Evolutionary conservation across 2,329 filamentous ascomycete species (phyloP), one percentile per base, ranked within the genome.

Genomic region (Fusarium nanum): DNA sequence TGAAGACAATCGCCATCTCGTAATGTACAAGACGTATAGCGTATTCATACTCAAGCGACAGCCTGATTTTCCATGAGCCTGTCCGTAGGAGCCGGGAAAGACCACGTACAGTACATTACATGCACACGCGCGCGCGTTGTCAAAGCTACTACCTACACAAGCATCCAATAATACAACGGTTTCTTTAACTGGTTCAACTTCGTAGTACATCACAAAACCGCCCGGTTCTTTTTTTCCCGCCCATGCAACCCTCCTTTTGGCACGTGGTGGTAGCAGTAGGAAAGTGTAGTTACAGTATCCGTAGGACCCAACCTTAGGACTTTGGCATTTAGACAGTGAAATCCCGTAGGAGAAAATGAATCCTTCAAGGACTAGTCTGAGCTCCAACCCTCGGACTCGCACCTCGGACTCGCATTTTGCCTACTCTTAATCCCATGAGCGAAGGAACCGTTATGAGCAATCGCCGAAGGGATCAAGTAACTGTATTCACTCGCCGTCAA

Each of bases 231-330:
- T 41, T 41, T 47, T 50, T 41, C 32, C 47, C 48, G 49, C 34
- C 49, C 62, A 67, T 66, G 63, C 48, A 66, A 55, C 55, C 61
- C 61, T 46, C 61, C 55, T 41, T n/a, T 53, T 54, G 49, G 63
- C 63, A 66, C 63, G 48, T 66, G 61, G 55, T 48, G 30, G 63
- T 60, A 60, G 18, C 18, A 42, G 56, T 57, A 41, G 25, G 30
- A 34, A 44, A 59, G 34, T 37, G n/a, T n/a, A 37, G 34, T 37
- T 32, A 32, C 30, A 25, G 34, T 23, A 37, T 59, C 42, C 47
- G 30, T 50, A 49, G 56, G 56, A 53, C 27, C 41, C 22, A 27
- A 30, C 30, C 30, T 47, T 34, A 13, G 20, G 30, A 34, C 27
- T 50, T 50, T 34, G 22, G 20, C 30, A 18, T 9, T 18, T 50